Base-by-base conservation (phyloP, 148 eudicot species). In the Talinum fruticosum region DNA sequence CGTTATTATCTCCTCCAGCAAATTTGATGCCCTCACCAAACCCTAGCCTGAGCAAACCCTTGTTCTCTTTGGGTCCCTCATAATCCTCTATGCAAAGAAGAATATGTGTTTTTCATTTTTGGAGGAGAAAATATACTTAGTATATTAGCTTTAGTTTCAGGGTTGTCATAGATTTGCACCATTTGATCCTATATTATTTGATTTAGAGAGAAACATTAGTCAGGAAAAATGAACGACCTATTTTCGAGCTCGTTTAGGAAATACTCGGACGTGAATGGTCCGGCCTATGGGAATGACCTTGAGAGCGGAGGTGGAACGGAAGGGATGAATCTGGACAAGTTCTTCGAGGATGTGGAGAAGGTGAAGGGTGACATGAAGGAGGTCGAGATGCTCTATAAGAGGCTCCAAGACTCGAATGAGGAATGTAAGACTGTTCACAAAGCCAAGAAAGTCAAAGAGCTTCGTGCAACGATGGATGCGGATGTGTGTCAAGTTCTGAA, bases 281-380 rank as follows among this genome's bases (percentile, higher is more conserved):
- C 34, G 35, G 79, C 73, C 0, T 38, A 64, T 74, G 35, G 38
- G 14, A 51, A 70, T 18, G 85, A 76, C 61, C 26, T 82, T 26
- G 85, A 82, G 67, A n/a, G 76, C 1, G 82, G 82, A 36, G 71
- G 72, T 0, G 78, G 72, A 0, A 6, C 78, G 0, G 81, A 80
- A 37, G 86, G 83, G 59, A 76, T 83, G 80, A 80, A 86, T 74
- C 84, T 88, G 34, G 90, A 88, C 51, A 80, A 68, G 13, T 90
- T 90, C 76, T 84, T 83, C 53, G 76, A 75, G 49, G 94, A 90
- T 71, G 91, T 90, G 12, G 94, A 88, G 51, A 83, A 80, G 57
- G 89, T 88, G 8, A 87, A 90, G 75, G 82, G 68, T 4, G 92
- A 90, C 35, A 84, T 90, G 84, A 72, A 75, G 47, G 83, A 82